Evolutionary conservation across 2,329 filamentous ascomycete genomes (phyloP).

Genomic region (Apiospora malaysiana): DNA sequence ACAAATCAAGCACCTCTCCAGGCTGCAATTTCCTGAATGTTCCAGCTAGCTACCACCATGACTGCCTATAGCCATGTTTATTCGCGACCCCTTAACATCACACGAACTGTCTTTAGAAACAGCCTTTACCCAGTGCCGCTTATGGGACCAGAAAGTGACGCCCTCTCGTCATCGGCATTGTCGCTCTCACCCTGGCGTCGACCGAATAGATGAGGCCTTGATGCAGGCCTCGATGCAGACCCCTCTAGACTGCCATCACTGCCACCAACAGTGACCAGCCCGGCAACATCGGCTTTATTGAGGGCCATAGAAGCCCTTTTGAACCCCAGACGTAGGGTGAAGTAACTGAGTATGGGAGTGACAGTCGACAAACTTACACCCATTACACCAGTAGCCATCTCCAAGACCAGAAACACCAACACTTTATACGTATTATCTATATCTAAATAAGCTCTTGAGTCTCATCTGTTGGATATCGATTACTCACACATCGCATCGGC

Average conservation of each 20-base stretch:
- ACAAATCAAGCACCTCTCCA: too few species aligned
- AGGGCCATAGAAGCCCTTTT: neutral
- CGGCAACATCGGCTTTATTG: neutral
- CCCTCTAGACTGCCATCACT: neutral
- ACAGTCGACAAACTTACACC: neutral
- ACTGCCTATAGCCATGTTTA: too few species aligned
- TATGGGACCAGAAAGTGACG: neutral
- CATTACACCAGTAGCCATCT: neutral
- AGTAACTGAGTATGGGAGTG: constrained; percentile 1
- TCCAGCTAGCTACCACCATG: neutral
- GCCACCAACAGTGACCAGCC: neutral
- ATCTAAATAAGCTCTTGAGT: neutral
- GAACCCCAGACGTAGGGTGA: neutral
- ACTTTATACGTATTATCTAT: neutral
- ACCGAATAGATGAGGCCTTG: neutral
- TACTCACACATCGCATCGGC: neutral
- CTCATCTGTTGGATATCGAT: neutral
- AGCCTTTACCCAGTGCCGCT: neutral
- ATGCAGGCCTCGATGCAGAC: neutral
- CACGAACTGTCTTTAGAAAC: neutral
- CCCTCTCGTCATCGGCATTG: neutral
- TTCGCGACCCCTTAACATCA: neutral
- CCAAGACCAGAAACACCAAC: neutral
- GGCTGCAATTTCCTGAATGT: too few species aligned
- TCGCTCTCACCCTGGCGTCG: neutral